Evolutionary conservation across 805 yeast genomes (phyloP).

Genomic region (Candida piceae): DNA sequence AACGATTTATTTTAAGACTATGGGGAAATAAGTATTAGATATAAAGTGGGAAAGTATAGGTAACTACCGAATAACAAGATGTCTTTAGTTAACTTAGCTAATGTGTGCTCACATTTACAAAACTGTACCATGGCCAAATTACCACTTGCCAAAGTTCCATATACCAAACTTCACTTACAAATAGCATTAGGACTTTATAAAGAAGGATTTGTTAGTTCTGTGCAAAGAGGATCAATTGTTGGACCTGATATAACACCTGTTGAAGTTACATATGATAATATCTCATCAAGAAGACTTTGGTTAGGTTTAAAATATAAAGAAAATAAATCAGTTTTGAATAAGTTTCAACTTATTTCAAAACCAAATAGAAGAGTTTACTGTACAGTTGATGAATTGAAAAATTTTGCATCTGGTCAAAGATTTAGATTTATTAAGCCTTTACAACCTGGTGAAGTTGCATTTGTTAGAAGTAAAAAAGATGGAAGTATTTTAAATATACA

Average conservation of each 20-base stretch:
- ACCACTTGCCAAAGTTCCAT: constrained; percentile 76
- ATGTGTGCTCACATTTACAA: constrained; percentile 83
- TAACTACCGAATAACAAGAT: constrained; percentile 39
- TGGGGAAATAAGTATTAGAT: too few species aligned
- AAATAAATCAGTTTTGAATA: constrained; percentile 68
- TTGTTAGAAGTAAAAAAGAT: constrained; percentile 48
- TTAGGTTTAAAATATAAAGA: constrained; percentile 84
- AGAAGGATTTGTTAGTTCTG: constrained; percentile 81
- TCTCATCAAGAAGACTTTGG: constrained; percentile 86
- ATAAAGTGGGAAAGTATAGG: too few species aligned
- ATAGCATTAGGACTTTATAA: constrained; percentile 80
- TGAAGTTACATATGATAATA: constrained; percentile 81
- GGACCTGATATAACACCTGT: constrained; percentile 81
- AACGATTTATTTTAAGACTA: too few species aligned
- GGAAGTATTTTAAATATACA: constrained; percentile 64
- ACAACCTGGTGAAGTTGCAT: constrained; percentile 84
- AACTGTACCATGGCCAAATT: constrained; percentile 76
- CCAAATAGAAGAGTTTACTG: constrained; percentile 77
- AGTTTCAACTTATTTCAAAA: constrained; percentile 69
- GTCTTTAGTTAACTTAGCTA: constrained; percentile 83
- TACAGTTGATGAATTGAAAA: constrained; percentile 56
- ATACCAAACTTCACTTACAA: constrained; percentile 75
- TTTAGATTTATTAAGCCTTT: constrained; percentile 75
- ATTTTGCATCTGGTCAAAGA: constrained; percentile 69
- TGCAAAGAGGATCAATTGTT: constrained; percentile 75